Evolutionary conservation across 371 early-diverging fungal genomes (phyloP).

Genomic region (Apophysomyces elegans): DNA sequence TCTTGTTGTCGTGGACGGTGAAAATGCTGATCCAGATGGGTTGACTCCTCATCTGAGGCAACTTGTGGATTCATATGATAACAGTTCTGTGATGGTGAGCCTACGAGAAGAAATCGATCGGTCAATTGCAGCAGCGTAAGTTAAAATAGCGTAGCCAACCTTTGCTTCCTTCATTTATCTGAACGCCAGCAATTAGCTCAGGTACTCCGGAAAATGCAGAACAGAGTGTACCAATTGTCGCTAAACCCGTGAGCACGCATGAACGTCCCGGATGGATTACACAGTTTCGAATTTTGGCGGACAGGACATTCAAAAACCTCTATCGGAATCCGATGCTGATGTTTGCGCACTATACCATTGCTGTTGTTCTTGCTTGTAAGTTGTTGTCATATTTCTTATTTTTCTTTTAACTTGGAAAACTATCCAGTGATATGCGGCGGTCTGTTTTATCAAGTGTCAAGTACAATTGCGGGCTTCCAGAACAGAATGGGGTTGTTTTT

Average conservation of each 20-base stretch:
- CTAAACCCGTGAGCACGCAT: conserved; percentile 38
- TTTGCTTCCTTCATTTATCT: neutral
- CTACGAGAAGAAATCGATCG: conserved; percentile 53
- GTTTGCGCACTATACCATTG: conserved; percentile 81
- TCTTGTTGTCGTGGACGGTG: conserved; percentile 31
- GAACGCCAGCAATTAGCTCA: conserved; percentile 1
- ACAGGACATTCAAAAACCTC: conserved; percentile 85
- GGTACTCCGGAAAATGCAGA: conserved; percentile 24
- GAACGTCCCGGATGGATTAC: conserved; percentile 68
- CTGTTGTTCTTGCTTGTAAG: conserved; percentile 71
- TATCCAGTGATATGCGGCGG: conserved; percentile 73
- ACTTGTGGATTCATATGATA: conserved; percentile 49
- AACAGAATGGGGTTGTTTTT: conserved; percentile 88
- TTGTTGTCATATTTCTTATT: conserved; percentile 21
- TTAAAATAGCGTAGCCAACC: neutral
- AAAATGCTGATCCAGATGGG: conserved; percentile 28
- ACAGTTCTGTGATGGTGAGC: conserved; percentile 44
- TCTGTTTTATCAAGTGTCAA: conserved; percentile 80
- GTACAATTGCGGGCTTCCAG: conserved; percentile 85
- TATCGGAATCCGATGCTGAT: conserved; percentile 88
- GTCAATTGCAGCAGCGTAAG: conserved; percentile 28
- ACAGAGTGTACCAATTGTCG: conserved; percentile 23
- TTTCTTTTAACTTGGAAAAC: neutral
- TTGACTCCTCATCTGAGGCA: conserved; percentile 49
- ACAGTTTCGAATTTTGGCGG: conserved; percentile 83